Conservation (phyloP, 2,329 filamentous ascomycete genomes). For the Penicillium palitans region DNA sequence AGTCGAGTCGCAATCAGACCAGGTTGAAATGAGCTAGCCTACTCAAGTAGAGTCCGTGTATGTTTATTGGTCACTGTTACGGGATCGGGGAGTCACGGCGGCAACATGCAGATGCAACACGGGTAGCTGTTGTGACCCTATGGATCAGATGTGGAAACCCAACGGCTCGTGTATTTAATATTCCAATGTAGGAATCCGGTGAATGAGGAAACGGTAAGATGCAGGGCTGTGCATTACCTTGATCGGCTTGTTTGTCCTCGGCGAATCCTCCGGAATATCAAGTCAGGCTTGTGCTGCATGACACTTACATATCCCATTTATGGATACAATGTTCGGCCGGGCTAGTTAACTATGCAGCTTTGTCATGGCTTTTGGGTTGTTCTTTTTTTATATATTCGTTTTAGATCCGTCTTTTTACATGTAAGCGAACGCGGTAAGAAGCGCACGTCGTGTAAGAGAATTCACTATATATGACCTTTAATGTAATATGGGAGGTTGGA, state of each 20-base stretch:
- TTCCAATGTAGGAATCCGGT: background rate
- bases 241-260: conserved; percentile 1
- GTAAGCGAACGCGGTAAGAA: no score
- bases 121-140: conserved; percentile 2
- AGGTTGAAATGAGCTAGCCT: background rate
- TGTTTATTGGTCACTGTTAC: conserved; percentile 13
- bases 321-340: no score
- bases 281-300: background rate
- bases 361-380: no score
- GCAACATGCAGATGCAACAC: conserved; percentile 14
- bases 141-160: background rate
- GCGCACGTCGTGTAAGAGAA: no score
- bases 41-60: background rate
- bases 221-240: background rate
- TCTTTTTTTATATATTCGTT: no score
- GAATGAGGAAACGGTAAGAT: background rate
- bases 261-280: background rate
- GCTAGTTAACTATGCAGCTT: no score
- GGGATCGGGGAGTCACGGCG: conserved; percentile 12
- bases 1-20: background rate
- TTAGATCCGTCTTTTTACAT: no score
- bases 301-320: background rate
- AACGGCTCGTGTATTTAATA: background rate
- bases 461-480: background rate
- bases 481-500: background rate